Evolutionary conservation across 73 alveolate genomes (phyloP).

Genomic region (Effrenium voratum): DNA sequence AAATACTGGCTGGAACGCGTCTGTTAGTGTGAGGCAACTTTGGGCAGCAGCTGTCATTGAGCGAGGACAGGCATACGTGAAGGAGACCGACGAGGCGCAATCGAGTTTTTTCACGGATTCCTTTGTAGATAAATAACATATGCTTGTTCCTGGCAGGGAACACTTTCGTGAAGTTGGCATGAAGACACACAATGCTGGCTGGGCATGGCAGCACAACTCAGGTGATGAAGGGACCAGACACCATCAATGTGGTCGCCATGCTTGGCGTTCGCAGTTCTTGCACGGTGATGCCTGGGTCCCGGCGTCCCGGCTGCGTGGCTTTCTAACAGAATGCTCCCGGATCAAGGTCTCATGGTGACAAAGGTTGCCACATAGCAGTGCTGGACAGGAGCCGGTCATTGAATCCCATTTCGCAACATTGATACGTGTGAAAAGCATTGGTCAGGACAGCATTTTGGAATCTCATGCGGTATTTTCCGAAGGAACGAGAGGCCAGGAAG

Average conservation of each 20-base stretch:
- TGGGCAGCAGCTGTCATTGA: slow-evolving; percentile 83
- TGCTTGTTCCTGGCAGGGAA: background rate
- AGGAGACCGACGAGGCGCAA: slow-evolving; percentile 62
- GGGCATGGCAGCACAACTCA: no score
- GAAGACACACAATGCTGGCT: background rate
- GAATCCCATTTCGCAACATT: background rate
- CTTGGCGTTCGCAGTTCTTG: slow-evolving; percentile 53
- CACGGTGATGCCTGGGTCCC: slow-evolving; percentile 16
- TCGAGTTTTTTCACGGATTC: background rate
- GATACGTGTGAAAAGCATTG: background rate
- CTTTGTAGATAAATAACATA: background rate
- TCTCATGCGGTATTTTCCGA: slow-evolving; percentile 28
- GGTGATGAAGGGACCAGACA: slow-evolving; percentile 35
- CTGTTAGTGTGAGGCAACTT: slow-evolving; percentile 1
- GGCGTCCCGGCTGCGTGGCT: background rate
- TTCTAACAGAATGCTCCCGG: no score
- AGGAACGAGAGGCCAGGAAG: slow-evolving; percentile 1
- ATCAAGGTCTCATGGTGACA: slow-evolving; percentile 54
- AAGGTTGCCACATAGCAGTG: slow-evolving; percentile 53
- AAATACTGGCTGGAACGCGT: no score
- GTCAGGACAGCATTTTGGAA: slow-evolving; percentile 56
- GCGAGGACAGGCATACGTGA: slow-evolving; percentile 50
- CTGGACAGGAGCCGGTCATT: slow-evolving; percentile 9
- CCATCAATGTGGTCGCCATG: slow-evolving; percentile 67
- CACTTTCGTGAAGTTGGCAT: background rate